Evolutionary conservation across 805 yeast species (phyloP).

Genomic region (Nakazawaea laoshanensis): DNA sequence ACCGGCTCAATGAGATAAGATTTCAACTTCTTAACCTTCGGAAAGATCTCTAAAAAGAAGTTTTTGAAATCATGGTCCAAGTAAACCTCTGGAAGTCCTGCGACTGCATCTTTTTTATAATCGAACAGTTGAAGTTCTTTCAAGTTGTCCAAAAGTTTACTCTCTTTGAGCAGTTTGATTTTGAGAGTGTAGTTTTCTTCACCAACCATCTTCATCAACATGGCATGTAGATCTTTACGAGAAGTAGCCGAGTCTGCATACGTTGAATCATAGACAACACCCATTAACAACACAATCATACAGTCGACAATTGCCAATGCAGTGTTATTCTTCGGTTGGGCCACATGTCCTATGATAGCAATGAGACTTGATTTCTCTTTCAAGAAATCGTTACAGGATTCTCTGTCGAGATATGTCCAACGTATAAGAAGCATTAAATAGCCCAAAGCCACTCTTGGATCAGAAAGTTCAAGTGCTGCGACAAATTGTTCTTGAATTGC

Average conservation of each 20-base stretch:
- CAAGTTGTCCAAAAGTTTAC: conserved; percentile 44
- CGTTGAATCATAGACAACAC: conserved; percentile 73
- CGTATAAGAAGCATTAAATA: conserved; percentile 65
- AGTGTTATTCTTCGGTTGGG: conserved; percentile 36
- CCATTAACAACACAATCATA: conserved; percentile 61
- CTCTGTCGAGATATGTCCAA: conserved; percentile 73
- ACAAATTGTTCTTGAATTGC: conserved; percentile 70
- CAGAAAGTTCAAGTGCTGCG: conserved; percentile 49
- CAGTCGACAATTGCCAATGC: conserved; percentile 61
- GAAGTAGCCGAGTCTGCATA: conserved; percentile 51
- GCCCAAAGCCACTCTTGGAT: conserved; percentile 71
- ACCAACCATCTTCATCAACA: conserved; percentile 69
- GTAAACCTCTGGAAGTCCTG: conserved; percentile 83
- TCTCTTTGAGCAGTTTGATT: conserved; percentile 64
- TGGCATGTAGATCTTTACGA: conserved; percentile 49
- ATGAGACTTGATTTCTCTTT: conserved; percentile 58
- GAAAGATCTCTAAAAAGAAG: conserved; percentile 60
- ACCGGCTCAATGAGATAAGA: conserved; percentile 72
- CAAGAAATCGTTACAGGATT: conserved; percentile 69
- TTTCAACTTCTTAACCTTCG: conserved; percentile 61
- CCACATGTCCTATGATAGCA: conserved; percentile 59
- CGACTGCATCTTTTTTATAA: conserved; percentile 50
- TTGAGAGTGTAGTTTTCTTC: conserved; percentile 70
- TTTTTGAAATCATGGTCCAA: conserved; percentile 58
- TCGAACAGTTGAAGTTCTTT: conserved; percentile 40